Evolutionary conservation across 805 yeast species (phyloP), one percentile per base, ranked within the genome.

Genomic region (Saturnispora ahearnii): DNA sequence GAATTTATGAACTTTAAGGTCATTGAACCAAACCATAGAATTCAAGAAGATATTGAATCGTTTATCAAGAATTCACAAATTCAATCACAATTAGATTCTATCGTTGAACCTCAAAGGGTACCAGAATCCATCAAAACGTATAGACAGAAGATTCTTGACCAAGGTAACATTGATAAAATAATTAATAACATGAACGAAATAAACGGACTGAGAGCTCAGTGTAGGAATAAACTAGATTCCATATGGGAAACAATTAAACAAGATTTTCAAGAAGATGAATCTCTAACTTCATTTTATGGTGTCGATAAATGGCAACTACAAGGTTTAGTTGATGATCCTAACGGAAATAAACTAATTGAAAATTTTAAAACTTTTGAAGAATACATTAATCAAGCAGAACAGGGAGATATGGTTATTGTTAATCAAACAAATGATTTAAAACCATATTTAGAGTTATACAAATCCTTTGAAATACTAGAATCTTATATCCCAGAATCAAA

Each of bases 21-120:
- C 21, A n/a, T 36, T 3, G 26, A 11, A 4, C 88, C 89, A 0
- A 57, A 82, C 2, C 63, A 65, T 22, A 67, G 74, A 3, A 58
- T 83, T 26, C 73, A 74, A 43, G 69, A 67, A 33, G 61, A 74
- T 36, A 60, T 82, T 29, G 65, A 68, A 21, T 65, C 66, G 31
- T 73, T 71, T 53, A 55, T 83, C 4, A 67, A 73, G 0, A 77
- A 72, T 15, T 58, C 75, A 34, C 73, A 73, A n/a, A 62, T 86
- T 0, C 85, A 87, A 0, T 79, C 83, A 0, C 67, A 82, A 0
- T 62, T 87, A 2, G 89, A 84, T 47, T 68, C 84, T 0, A 59
- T 83, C 0, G 78, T 79, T 46, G 73, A 71, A 48, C 81, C 86
- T 62, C 66, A 76, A 66, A 55, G 72, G 22, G 60, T 84, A 0